Percentiles rank a stretch among this genome's conserved stretches.
These are phyloP conservation scores for Pseudogymnoascus sp. DNA, from an alignment of 2,329 filamentous ascomycete genomes.

Conservation along the genomic window DNA sequence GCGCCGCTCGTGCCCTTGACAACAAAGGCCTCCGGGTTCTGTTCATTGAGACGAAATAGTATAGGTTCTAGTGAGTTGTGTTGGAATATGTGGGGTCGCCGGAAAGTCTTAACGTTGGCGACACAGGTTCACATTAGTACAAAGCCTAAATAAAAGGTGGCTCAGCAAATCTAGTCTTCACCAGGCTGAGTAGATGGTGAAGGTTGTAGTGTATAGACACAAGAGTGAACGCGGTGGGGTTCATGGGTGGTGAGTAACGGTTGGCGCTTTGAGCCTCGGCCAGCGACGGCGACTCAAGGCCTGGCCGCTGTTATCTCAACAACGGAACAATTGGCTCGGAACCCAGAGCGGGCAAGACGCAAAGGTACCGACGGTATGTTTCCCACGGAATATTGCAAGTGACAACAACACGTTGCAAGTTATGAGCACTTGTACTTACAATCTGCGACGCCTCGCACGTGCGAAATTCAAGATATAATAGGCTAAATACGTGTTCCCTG, in stretches of 20 bases:
- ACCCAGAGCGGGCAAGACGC: not conserved
- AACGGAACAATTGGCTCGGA: not conserved
- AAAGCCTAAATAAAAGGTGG: not conserved
- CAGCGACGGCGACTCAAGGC: not conserved
- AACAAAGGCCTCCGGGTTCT: not conserved
- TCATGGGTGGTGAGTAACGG: not conserved
- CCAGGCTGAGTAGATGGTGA: not conserved
- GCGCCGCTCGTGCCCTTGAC: conserved; percentile 1
- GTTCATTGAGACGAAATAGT: not conserved
- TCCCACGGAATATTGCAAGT: not conserved
- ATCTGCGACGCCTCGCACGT: not conserved
- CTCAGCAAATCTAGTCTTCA: no score
- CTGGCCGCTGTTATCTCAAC: not conserved
- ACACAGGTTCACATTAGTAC: not conserved
- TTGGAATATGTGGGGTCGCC: not conserved
- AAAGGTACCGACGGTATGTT: not conserved
- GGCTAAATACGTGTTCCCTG: not conserved
- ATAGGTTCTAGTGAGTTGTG: not conserved
- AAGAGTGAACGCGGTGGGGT: not conserved
- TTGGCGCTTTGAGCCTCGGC: not conserved
- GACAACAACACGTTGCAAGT: not conserved
- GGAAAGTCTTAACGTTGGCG: not conserved
- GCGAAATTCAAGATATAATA: not conserved
- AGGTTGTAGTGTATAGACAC: not conserved
- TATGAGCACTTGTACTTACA: not conserved